Base-by-base conservation (phyloP, 148 eudicot species). In the Chenopodium formosanum region DNA sequence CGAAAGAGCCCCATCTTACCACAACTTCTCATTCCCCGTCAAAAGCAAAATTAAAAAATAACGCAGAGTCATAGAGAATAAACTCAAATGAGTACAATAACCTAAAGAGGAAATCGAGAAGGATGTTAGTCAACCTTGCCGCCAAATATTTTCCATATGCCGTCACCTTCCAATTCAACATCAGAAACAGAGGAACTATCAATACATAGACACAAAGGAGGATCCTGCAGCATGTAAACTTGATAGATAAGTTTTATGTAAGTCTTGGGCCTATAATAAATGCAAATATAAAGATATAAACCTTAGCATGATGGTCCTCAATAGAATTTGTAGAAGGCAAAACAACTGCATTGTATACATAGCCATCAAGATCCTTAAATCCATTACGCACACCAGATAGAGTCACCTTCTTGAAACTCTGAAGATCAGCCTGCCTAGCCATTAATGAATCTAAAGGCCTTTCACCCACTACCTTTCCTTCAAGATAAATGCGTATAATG, bases 121-220 rank as follows among this genome's bases (percentile, higher is more conserved):
- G 40, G 69, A 80, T 78, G 72, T 25, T 75, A 70, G 70, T 78
- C 20, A 68, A 90, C 98, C 94, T 90, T 89, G 82, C 97, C 97
- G 83, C 94, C 92, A 75, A 89, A 91, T 78, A 95, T 86, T 84
- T 89, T 91, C 98, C 93, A 93, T 75, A 87, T 93, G 81, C 97
- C 98, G 74, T 85, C 92, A 76, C 74, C 81, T 70, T 92, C 97
- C 84, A 84, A 86, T 81, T 93, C 97, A 32, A 92, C 88, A 64
- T 89, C 93, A 29, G 84, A 86, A 76, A 85, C 90, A 88, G 90
- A 90, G 80, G 91, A 84, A 76, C 77, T 70, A 84, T 91, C 97
- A 77, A 95, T 74, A 80, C 80, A 81, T 79, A 93, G 80, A 80
- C 78, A 87, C 32, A 91, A 47, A 81, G 97, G 95, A 44, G 94